Evolutionary conservation across 495 filamentous ascomycete species (phyloP), one percentile per base, ranked within the genome.

Genomic region (Hamigera avellanea): DNA sequence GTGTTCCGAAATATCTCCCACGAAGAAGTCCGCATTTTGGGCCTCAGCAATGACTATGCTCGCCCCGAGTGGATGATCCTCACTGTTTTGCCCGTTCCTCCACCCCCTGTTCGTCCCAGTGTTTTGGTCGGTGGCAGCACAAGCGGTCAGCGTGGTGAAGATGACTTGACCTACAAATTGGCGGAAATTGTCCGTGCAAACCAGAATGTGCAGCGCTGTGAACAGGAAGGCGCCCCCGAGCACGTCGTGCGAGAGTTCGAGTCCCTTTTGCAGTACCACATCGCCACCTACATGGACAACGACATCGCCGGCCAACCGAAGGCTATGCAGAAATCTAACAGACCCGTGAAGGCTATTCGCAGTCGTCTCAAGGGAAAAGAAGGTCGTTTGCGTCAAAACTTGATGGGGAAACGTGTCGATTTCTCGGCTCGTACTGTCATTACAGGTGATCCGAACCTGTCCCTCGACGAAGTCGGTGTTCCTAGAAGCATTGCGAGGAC

Each of bases 371-470:
- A 99, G 70, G 91, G 93, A 38, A 99, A 99, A 53, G 91, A 99
- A 58, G 91, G 91, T 50, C 85, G 91, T 63, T 70, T 99, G 12
- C 84, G 91, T 57, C 91, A 93, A 48, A 99, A 96, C 53, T 70
- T 96, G 66, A 98, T 98, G 91, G 91, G 91, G 27, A 99, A 99
- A 62, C 91, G 91, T 72, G 91, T 99, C 21, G 91, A 99, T 51
- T 99, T 99, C 58, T 99, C 91, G 1, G 93, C 91, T 13, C 93
- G 91, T 78, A 99, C 91, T 18, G 91, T 99, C 59, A 98, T 96
- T 53, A 98, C 91, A 37, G 91, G 91, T 56, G 91, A 99, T 54
- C 93, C 91, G 13, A 95, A 95, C 49, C 66, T 96, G 43, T 93
- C 86, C 16, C 70, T 99, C 15, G 88, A 96, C 48, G 84, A 99